Percentiles rank a stretch among this genome's conserved stretches.
Conservation (phyloP, 2,329 filamentous ascomycete genomes). For the Apiospora malaysiana region DNA sequence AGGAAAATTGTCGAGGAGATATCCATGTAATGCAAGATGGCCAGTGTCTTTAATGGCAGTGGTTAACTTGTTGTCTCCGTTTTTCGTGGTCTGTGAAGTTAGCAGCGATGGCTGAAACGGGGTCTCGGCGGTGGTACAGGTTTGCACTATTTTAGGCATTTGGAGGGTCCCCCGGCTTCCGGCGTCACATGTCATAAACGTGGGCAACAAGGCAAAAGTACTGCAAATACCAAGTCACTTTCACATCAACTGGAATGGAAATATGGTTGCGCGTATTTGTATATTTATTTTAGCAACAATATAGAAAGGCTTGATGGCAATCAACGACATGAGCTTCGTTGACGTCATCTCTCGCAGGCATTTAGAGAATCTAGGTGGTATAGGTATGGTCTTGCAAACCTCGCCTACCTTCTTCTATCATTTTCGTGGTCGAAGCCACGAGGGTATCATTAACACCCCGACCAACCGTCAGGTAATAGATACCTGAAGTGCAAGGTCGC, state of each 20-base stretch:
- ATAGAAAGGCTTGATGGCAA: neutral
- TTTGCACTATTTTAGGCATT: neutral
- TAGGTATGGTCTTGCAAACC: neutral
- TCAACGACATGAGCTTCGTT: neutral
- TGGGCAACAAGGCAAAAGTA: neutral
- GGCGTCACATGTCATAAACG: neutral
- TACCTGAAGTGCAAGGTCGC: neutral
- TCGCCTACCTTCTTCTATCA: neutral
- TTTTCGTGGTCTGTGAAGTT: neutral
- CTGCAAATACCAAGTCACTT: neutral
- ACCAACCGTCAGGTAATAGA: constrained; percentile 5
- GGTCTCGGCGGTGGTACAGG: neutral
- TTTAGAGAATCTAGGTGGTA: neutral
- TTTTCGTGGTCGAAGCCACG: constrained; percentile 11
- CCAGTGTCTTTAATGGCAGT: neutral
- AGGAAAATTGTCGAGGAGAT: neutral
- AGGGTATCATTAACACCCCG: constrained; percentile 5
- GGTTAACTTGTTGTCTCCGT: neutral
- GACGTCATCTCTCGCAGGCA: constrained; percentile 3
- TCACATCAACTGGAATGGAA: neutral
- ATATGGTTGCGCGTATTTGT: neutral
- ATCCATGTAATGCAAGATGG: neutral
- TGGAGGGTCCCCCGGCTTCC: neutral
- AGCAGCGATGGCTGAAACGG: neutral
- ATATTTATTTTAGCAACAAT: neutral